Evolutionary conservation across 345 rosid genomes (phyloP).

Genomic region (Acer campestre): DNA sequence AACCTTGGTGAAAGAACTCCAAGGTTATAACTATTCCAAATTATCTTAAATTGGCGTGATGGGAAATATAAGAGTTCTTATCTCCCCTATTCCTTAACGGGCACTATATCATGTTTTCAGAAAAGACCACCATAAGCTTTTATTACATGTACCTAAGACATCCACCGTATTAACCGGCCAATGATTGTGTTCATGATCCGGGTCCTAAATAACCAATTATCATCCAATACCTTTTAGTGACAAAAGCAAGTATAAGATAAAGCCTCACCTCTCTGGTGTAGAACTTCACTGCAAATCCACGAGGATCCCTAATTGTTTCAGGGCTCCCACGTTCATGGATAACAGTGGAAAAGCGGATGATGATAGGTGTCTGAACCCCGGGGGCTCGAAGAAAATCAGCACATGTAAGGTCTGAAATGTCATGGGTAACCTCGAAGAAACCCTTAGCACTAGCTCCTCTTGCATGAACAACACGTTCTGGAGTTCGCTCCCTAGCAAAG

Average conservation of each 20-base stretch:
- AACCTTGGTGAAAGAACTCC: neutral
- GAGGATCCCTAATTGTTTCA: constrained; percentile 91
- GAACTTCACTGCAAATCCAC: constrained; percentile 98
- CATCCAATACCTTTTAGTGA: neutral
- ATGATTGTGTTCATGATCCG: neutral
- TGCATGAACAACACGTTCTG: constrained; percentile 97
- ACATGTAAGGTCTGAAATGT: constrained; percentile 70
- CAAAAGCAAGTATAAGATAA: neutral
- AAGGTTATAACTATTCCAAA: neutral
- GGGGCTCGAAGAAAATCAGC: constrained; percentile 97
- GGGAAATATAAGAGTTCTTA: neutral
- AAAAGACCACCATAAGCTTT: neutral
- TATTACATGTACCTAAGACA: neutral
- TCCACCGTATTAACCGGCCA: neutral
- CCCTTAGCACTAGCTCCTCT: constrained; percentile 99
- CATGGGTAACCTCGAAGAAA: constrained; percentile 96
- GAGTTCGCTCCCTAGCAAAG: constrained; percentile 89
- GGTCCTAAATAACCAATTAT: neutral
- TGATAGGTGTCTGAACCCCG: constrained; percentile 92
- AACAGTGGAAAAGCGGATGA: constrained; percentile 96
- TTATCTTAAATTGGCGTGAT: neutral
- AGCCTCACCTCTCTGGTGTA: constrained; percentile 90
- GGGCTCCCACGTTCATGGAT: constrained; percentile 99
- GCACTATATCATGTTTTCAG: neutral
- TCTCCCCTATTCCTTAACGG: neutral